Base-by-base conservation (phyloP, 768 basidiomycete genomes). In the Collybiopsis confluens region DNA sequence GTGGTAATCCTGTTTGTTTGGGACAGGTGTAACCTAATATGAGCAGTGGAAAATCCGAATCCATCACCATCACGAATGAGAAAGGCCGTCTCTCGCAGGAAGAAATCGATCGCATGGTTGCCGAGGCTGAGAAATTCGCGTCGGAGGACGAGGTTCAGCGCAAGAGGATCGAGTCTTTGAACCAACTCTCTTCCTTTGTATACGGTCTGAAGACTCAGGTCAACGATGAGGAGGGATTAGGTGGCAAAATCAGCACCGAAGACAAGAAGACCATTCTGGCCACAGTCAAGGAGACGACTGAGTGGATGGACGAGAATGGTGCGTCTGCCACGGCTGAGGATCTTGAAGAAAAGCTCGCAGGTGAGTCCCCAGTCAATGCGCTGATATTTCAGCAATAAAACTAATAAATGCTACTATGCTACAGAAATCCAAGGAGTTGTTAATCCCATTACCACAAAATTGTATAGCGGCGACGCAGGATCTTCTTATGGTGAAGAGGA, bases 41-140 rank as follows among this genome's bases (percentile, higher is more conserved):
- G 11, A 40, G 11, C 55, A 88, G 85, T 68, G 89, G 89, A 63
- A 94, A 94, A 71, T 85, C 86, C 0, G 85, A 89, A 69, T 87
- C 84, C 40, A 92, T 96, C 70, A 94, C 91, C 36, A 98, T 97
- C 73, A 94, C 84, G 62, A 97, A 97, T 73, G 92, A 96, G 70
- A 95, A 94, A 76, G 93, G 92, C 42, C 90, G 95, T 73, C 83
- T 93, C 21, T 81, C 77, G 44, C 85, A 88, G 60, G 91, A 92
- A 57, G 90, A 97, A 57, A 96, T 97, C 57, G 94, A 97, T 65
- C 90, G 92, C 56, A 97, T 96, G 94, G 90, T 97, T 53, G 82
- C 77, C 27, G 94, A 97, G 62, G 93, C 92, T 3, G 93, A 98
- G 78, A 86, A 93, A 64, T 95, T 90, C 61, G 88, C 88, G 1